phyloP scores from a whole-genome alignment of 129 eudicot species.

The Flaveria ramosissima region DNA sequence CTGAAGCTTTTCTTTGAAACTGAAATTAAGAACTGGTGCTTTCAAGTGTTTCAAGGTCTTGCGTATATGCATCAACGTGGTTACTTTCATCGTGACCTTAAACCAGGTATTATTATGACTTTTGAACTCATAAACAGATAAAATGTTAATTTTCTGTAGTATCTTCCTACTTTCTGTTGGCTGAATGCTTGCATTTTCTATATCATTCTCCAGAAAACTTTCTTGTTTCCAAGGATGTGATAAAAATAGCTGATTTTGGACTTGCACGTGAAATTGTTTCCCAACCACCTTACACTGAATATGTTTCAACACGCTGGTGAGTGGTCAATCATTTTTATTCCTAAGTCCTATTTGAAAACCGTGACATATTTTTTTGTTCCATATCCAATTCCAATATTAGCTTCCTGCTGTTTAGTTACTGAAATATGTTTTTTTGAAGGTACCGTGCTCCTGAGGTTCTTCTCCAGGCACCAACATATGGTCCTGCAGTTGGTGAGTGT shows the following conservation, averaged over 20 bases:
- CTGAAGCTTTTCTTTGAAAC: slow-evolving; percentile 70
- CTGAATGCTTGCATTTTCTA: slow-evolving; percentile 26
- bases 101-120: slow-evolving; percentile 66
- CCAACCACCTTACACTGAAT: slow-evolving; percentile 89
- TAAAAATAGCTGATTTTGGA: slow-evolving; percentile 97
- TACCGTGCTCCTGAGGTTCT: slow-evolving; percentile 99
- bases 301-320: slow-evolving; percentile 98
- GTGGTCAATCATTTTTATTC: slow-evolving; percentile 29
- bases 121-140: not conserved
- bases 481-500: slow-evolving; percentile 96
- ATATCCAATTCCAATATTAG: not conserved
- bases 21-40: slow-evolving; percentile 94
- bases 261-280: slow-evolving; percentile 94
- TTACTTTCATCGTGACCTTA: slow-evolving; percentile 96
- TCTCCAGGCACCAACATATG: slow-evolving; percentile 83
- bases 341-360: not conserved
- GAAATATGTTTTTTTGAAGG: slow-evolving; percentile 52
- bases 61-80: slow-evolving; percentile 96
- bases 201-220: slow-evolving; percentile 64
- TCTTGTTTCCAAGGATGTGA: slow-evolving; percentile 73
- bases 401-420: not conserved
- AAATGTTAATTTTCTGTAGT: not conserved
- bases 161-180: slow-evolving; percentile 4
- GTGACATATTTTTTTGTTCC: not conserved
- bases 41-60: slow-evolving; percentile 98